Base-by-base conservation (phyloP, 2,329 filamentous ascomycete genomes). In the Cercospora berteroae region DNA sequence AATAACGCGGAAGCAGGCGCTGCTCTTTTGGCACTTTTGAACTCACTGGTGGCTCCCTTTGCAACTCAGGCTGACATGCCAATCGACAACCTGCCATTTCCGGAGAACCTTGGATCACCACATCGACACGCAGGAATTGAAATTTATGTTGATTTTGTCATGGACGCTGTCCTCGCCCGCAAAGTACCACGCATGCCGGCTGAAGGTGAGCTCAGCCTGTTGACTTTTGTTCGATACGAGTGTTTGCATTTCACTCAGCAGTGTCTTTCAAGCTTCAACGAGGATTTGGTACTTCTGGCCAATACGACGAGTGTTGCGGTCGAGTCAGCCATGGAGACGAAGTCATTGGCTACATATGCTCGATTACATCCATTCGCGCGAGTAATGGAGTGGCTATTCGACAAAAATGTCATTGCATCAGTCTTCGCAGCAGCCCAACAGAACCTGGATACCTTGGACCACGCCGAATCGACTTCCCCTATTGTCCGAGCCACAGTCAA, bases 361-460 rank as follows among this genome's bases (percentile, higher is more conserved):
- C 88, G 89, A 25, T 86, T 97, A 63, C 96, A 99, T 80, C 94
- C 96, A 0, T 99, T 98, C 75, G 89, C 92, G 3, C 88, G 96
- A 67, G 90, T 96, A 16, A 97, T 98, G 91, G 95, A 99, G 77
- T 98, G 95, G 93, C 87, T 99, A 80, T 97, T 96, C 79, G 97
- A 96, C 76, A 92, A 96, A 75, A 92, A 90, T 71, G 92, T 97
- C 23, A 88, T 96, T 74, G 87, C 87, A 71, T 87, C 90, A 13
- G 81, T 99, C 1, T 94, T 97, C 78, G 85, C 87, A 65, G 87
- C 90, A 10, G 87, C 95, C 31, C 91, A 94, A 72, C 90, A 96
- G 77, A 88, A 94, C 72, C 81, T 90, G 16, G 83, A 85, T 7
- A 89, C 91, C 67, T 86, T 97, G 48, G 88, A 91, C 69, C 88